Evolutionary conservation across 1,284 basidiomycete genomes (phyloP).

Genomic region (Meripilus lineatus): DNA sequence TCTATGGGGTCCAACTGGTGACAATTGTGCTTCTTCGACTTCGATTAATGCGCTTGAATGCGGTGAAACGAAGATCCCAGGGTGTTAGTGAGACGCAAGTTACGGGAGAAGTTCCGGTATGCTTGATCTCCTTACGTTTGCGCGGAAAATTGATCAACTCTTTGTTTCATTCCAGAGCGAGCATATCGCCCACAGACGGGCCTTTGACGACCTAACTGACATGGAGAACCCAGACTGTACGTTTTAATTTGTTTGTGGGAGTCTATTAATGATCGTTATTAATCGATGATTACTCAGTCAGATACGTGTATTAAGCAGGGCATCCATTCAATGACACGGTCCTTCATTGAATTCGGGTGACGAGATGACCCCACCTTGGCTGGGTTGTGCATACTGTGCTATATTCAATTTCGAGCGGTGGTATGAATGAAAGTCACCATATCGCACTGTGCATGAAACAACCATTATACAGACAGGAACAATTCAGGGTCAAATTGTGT

Average conservation of each 20-base stretch:
- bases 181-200: slow-evolving; percentile 35
- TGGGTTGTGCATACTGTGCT: too few relatives aligned
- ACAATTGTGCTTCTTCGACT: slow-evolving; percentile 39
- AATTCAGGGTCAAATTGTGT: too few relatives aligned
- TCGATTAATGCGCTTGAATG: slow-evolving; percentile 36
- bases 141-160: background rate
- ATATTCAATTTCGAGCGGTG: too few relatives aligned
- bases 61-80: slow-evolving; percentile 37
- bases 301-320: slow-evolving; percentile 7
- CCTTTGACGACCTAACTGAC: slow-evolving; percentile 47
- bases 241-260: background rate
- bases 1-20: slow-evolving; percentile 43
- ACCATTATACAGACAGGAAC: too few relatives aligned
- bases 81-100: slow-evolving; percentile 21
- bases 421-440: too few relatives aligned
- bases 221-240: slow-evolving; percentile 44
- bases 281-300: too few relatives aligned
- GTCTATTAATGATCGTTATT: too few relatives aligned
- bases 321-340: background rate
- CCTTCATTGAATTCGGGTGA: too few relatives aligned
- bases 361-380: too few relatives aligned
- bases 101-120: slow-evolving; percentile 25
- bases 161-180: slow-evolving; percentile 24
- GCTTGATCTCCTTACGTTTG: slow-evolving; percentile 8
- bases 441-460: too few relatives aligned